Evolutionary conservation across 176 grass and related monocot species (phyloP), one percentile per base, ranked within the genome.

Genomic region (Urochloa ruziziensis): DNA sequence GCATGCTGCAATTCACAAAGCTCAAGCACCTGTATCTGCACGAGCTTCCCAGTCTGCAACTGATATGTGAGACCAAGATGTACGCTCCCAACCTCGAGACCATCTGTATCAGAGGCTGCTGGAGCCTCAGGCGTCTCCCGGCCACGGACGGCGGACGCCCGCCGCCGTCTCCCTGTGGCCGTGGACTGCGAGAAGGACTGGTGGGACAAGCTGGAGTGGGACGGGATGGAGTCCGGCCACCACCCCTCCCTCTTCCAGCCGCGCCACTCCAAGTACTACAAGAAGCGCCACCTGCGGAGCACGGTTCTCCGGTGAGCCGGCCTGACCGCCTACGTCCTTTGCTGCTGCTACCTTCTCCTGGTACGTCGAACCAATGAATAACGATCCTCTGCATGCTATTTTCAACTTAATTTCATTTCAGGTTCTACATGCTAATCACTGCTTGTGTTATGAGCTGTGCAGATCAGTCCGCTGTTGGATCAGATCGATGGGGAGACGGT

Each of bases 111-210:
- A 57, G 36, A 52, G 73, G 83, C 4, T 85, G 83, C 13, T 85
- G 73, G 83, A 0, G 48, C 14, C 73, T 85, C 27, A 18, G 13
- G 49, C 36, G 48, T 16, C 37, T 84, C 7, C 62, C 73, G 0
- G 48, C 36, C 19, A 4, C 36, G 0, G 2, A n/a, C n/a, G n/a
- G n/a, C n/a, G n/a, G n/a, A 2, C 23, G 0, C 10, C 21, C 62
- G 17, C 6, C 30, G 62, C 62, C 11, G 5, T 0, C 37, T 1
- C 6, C 70, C 44, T 0, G 1, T 40, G 0, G 0, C 14, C 1
- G 71, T 84, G 17, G 47, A 84, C 59, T 84, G 82, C 6, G 70
- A 84, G 82, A 42, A 84, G 46, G 71, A 84, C 0, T 54, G 58
- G 10, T 84, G 82, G 82, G 60, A 66, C 3, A 66, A 75, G 32